A percentile compares a stretch with the other conserved stretches of the same genome.
Evolutionary conservation across 2,329 filamentous ascomycete species (phyloP).

Genomic region (Phaeosphaeria sp.): DNA sequence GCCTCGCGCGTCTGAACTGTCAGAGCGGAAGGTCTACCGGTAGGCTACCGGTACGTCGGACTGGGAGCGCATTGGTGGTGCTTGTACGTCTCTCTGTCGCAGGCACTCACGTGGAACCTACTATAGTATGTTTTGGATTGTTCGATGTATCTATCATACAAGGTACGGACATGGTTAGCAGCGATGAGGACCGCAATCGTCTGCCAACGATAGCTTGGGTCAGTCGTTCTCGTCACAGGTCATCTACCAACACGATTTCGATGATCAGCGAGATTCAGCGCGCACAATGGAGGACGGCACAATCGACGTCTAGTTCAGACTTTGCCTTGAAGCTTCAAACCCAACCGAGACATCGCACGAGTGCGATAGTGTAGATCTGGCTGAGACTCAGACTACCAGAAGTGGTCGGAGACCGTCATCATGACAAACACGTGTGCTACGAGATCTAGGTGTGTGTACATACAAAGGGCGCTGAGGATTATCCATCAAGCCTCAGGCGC

Average conservation of each 20-base stretch:
- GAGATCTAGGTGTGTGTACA: slow-evolving; percentile 25
- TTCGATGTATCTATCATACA: no score
- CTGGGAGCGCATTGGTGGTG: not conserved
- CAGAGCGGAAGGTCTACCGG: not conserved
- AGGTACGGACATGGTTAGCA: not conserved
- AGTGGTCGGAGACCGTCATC: slow-evolving; percentile 47
- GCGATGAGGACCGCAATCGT: no score
- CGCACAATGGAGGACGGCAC: not conserved
- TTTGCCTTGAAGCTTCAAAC: slow-evolving; percentile 45
- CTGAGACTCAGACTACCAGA: slow-evolving; percentile 49
- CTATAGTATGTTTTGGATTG: no score
- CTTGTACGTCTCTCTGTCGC: not conserved
- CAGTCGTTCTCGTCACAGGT: no score
- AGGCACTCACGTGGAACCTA: not conserved
- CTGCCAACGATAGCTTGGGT: not conserved
- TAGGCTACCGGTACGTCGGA: not conserved
- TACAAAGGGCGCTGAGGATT: slow-evolving; percentile 13
- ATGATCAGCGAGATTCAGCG: not conserved
- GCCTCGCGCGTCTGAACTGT: not conserved
- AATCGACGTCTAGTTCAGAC: slow-evolving; percentile 33
- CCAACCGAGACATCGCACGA: slow-evolving; percentile 42
- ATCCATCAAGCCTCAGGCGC: slow-evolving; percentile 13
- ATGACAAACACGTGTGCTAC: slow-evolving; percentile 16
- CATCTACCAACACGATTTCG: not conserved
- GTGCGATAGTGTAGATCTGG: slow-evolving; percentile 41